Conservation (phyloP, 176 grass and related monocot species). For the Microstegium vimineum region DNA sequence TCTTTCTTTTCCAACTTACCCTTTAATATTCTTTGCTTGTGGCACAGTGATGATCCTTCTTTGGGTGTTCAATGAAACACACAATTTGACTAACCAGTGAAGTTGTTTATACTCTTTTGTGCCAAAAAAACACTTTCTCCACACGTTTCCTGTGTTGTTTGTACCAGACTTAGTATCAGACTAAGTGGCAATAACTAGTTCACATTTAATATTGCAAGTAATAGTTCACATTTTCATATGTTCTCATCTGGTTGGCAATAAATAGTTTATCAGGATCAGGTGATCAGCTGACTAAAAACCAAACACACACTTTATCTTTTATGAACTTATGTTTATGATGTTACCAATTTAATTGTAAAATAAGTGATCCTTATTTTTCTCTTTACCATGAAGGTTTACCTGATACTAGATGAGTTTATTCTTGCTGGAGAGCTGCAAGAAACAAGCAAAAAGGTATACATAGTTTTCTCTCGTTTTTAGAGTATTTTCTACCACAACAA, state of each 20-base stretch:
- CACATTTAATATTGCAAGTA: not conserved
- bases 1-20: not conserved
- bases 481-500: not conserved
- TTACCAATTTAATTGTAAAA: not conserved
- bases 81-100: not conserved
- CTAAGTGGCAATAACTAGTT: not conserved
- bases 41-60: not conserved
- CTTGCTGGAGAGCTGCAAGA: slow-evolving; percentile 97
- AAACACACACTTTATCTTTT: not conserved
- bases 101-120: not conserved
- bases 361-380: not conserved
- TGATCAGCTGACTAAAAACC: not conserved
- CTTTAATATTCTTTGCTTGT: not conserved
- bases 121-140: not conserved
- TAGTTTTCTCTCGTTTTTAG: not conserved
- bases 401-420: slow-evolving; percentile 96
- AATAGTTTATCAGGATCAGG: not conserved
- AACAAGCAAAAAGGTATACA: slow-evolving; percentile 82
- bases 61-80: not conserved
- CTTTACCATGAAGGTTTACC: slow-evolving; percentile 59
- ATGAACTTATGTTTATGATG: not conserved
- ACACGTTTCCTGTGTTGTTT: not conserved
- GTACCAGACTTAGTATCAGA: no score
- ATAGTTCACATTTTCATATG: not conserved
- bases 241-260: not conserved